Evolutionary conservation across 148 eudicot genomes (phyloP), one percentile per base, ranked within the genome.

Genomic region (Vaccinium corymbosum): DNA sequence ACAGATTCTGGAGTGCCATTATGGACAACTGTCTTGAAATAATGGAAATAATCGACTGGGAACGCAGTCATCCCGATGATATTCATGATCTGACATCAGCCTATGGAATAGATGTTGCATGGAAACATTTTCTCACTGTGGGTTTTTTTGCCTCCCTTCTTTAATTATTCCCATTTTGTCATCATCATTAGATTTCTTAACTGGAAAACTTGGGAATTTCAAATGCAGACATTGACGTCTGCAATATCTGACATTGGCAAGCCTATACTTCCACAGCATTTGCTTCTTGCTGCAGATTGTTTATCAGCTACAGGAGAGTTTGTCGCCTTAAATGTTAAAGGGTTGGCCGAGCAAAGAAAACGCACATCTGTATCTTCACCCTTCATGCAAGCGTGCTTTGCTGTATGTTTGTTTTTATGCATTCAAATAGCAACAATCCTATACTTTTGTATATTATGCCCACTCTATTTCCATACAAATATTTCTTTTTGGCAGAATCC

Each of bases 21-120:
- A 64, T 91, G 92, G 90, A 92, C 82, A 83, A 87, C 66, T 97
- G 99, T 87, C 92, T 94, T 84, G 90, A 84, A 22, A 89, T 97
- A 85, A 91, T 91, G 93, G 90, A 90, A 22, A 83, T 94, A 87
- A 93, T 97, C 72, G 99, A 97, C 56, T 97, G 99, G 99, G 89
- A 90, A n/a, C 92, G 92, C 50, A 97, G 98, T 83, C 89, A 93
- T 88, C 99, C 98, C 15, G 98, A 97, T 89, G 98, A 94, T 38
- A 86, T 94, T 79, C 90, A 87, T 78, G 98, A 94, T 57, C 80
- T 88, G 80, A 88, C 86, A 85, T 83, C 78, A 29, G 84, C 92
- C 8, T 91, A 84, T 85, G 98, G 98, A 57, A 90, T 93, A 68
- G 98, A 93, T 91, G 90, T 85, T 84, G 98, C 98, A 66, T 88